A percentile compares a stretch with the other conserved stretches of the same genome.
These are phyloP conservation scores for Magnolia officinalis DNA, from an alignment of 164 flowering plant species.

Conservation along the genomic window DNA sequence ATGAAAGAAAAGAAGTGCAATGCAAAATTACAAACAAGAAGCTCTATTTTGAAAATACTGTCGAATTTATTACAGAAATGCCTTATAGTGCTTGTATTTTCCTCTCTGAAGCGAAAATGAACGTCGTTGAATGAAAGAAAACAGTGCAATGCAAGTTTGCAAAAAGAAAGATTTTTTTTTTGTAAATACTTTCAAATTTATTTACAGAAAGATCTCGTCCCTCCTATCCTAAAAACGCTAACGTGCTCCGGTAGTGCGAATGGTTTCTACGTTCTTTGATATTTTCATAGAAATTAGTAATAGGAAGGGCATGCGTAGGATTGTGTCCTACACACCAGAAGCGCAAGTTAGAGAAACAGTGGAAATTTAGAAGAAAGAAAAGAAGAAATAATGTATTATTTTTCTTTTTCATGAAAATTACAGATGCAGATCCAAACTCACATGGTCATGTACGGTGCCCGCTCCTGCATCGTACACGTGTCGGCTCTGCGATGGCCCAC, in stretches of 20 bases:
- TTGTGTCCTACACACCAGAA: not conserved
- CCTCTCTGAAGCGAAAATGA: not conserved
- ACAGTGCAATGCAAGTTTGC: not conserved
- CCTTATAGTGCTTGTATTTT: not conserved
- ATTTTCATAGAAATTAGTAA: not conserved
- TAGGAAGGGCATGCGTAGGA: not conserved
- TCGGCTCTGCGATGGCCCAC: conserved; percentile 24
- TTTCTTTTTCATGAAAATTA: conserved; percentile 22
- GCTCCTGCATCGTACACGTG: conserved; percentile 31
- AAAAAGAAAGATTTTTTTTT: too few relatives aligned
- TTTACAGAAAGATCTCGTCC: too few relatives aligned
- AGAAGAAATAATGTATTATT: not conserved
- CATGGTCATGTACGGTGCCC: conserved; percentile 56
- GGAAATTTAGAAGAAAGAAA: not conserved
- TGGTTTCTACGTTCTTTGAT: not conserved
- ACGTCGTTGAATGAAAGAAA: not conserved
- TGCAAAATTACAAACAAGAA: too few relatives aligned
- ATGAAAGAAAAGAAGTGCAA: too few relatives aligned
- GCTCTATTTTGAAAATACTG: too few relatives aligned
- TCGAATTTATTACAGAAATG: too few relatives aligned
- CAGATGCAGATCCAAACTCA: conserved; percentile 93
- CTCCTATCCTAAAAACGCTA: too few relatives aligned
- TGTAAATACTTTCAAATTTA: too few relatives aligned
- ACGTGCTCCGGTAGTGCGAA: not conserved
- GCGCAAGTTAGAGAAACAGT: not conserved